phyloP scores from a whole-genome alignment of 2,329 filamentous ascomycete genomes.

The Nemania sp. region DNA sequence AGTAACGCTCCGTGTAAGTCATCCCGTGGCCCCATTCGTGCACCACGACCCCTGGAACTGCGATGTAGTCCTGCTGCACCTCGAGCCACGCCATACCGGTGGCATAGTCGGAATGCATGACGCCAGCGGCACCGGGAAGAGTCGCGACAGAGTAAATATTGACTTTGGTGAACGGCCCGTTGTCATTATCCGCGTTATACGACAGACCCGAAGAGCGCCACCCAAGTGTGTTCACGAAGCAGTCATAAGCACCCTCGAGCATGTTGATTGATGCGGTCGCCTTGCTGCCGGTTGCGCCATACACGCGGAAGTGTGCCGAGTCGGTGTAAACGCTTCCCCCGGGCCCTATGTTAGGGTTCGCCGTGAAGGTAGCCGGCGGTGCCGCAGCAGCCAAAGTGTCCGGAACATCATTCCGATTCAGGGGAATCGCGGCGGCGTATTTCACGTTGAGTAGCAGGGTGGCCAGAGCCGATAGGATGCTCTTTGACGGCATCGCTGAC shows the following conservation, averaged over 20 bases:
- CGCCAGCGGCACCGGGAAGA: conserved; percentile 47
- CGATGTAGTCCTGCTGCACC: conserved; percentile 47
- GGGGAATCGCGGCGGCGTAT: conserved; percentile 1
- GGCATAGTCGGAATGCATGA: conserved; percentile 47
- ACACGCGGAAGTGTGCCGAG: conserved; percentile 48
- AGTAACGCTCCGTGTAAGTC: conserved; percentile 50
- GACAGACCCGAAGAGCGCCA: conserved; percentile 48
- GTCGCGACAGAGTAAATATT: conserved; percentile 50
- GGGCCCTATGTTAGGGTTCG: conserved; percentile 38
- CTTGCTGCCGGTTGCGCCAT: conserved; percentile 39
- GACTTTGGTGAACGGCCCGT: conserved; percentile 50
- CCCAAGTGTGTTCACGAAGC: conserved; percentile 45
- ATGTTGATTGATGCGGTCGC: conserved; percentile 43
- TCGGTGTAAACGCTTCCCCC: conserved; percentile 42
- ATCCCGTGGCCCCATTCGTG: conserved; percentile 57
- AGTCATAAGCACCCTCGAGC: conserved; percentile 52
- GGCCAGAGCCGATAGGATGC: conserved; percentile 2
- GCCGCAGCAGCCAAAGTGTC: conserved; percentile 16
- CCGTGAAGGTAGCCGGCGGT: conserved; percentile 38
- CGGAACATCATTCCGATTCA: not conserved
- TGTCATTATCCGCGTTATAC: conserved; percentile 41
- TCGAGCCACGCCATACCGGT: conserved; percentile 50
- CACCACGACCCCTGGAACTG: conserved; percentile 47
- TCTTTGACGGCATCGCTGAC: conserved; percentile 15
- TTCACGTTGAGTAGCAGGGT: not conserved